phyloP scores from a whole-genome alignment of 352 stramenopile genomes.

The Globisporangium ultimum region DNA sequence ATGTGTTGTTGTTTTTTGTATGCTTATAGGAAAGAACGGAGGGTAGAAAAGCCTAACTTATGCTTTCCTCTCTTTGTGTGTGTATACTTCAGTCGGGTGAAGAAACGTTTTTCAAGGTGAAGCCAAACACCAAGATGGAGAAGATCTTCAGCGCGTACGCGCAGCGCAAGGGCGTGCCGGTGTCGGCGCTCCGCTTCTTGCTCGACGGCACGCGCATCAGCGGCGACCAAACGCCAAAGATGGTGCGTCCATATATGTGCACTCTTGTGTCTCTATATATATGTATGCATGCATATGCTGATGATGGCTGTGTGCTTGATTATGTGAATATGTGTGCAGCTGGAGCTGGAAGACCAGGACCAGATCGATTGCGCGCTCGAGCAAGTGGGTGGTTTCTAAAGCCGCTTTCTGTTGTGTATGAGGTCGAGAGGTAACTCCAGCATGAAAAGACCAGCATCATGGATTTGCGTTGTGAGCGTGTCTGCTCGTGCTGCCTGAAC shows the following conservation, averaged over 20 bases:
- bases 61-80: background rate
- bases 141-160: constrained; percentile 98
- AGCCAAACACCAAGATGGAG: constrained; percentile 98
- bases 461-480: background rate
- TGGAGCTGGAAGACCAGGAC: constrained; percentile 98
- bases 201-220: constrained; percentile 95
- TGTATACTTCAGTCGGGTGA: constrained; percentile 67
- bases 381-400: constrained; percentile 76
- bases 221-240: constrained; percentile 94
- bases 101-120: constrained; percentile 99
- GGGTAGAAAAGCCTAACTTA: too few species aligned
- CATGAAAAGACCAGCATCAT: too few species aligned
- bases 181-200: constrained; percentile 91
- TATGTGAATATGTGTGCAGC: constrained; percentile 10
- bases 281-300: background rate
- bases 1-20: constrained; percentile 1
- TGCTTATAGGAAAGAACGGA: too few species aligned
- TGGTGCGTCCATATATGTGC: constrained; percentile 25
- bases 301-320: background rate
- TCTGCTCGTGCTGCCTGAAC: background rate
- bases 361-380: constrained; percentile 97
- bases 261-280: background rate
- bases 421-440: background rate
- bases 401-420: background rate
- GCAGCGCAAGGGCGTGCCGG: constrained; percentile 91